Conservation (phyloP, 768 basidiomycete genomes). For the Amanita exitialis region DNA sequence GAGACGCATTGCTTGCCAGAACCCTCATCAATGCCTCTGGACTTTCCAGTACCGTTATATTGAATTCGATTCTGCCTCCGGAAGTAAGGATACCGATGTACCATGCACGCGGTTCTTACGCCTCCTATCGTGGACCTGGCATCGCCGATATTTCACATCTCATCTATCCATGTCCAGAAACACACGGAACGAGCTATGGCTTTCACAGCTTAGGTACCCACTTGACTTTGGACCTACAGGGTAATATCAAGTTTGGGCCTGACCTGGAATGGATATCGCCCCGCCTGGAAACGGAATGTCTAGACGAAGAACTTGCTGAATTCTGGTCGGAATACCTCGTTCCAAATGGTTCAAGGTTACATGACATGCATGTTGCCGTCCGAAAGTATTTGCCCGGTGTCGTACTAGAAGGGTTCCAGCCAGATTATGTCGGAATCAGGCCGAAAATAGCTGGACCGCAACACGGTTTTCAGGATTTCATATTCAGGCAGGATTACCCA, state of each 20-base stretch:
- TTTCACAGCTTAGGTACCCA: conserved; percentile 91
- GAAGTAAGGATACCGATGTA: conserved; percentile 59
- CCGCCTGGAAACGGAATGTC: conserved; percentile 10
- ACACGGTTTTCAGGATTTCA: conserved; percentile 79
- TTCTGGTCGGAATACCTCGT: conserved; percentile 68
- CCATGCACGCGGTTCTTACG: conserved; percentile 81
- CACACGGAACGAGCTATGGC: conserved; percentile 42
- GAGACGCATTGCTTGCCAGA: conserved; percentile 60
- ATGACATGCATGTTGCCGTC: conserved; percentile 66
- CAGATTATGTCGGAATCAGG: conserved; percentile 80
- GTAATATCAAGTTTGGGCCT: conserved; percentile 85
- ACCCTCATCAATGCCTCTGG: conserved; percentile 81
- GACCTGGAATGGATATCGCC: conserved; percentile 83
- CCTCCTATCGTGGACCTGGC: conserved; percentile 78
- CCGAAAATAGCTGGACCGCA: conserved; percentile 76
- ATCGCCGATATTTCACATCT: conserved; percentile 57
- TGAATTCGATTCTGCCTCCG: conserved; percentile 57
- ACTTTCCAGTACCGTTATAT: conserved; percentile 57
- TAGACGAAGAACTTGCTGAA: conserved; percentile 40
- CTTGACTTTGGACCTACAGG: conserved; percentile 77
- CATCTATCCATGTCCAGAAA: conserved; percentile 86
- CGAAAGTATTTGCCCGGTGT: conserved; percentile 64
- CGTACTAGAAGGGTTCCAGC: conserved; percentile 45
- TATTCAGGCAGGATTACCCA: conserved; percentile 56
- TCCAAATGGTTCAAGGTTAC: conserved; percentile 49